These are phyloP conservation scores for Pleurotus djamor DNA, from an alignment of 768 basidiomycete genomes.

Conservation along the genomic window DNA sequence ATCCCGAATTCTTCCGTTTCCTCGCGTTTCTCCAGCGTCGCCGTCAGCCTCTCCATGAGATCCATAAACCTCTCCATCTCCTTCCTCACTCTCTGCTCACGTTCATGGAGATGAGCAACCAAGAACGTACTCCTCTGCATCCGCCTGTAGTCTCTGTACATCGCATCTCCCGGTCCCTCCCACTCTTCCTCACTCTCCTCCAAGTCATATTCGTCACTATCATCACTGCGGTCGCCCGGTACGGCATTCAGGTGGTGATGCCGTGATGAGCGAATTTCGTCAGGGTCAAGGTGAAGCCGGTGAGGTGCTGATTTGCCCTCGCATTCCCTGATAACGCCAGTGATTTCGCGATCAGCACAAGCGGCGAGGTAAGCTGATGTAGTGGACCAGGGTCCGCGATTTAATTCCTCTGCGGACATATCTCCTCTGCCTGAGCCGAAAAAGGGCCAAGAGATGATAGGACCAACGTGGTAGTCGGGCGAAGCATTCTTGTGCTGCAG, in stretches of 20 bases:
- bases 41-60: constrained; percentile 58
- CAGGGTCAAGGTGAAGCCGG: constrained; percentile 76
- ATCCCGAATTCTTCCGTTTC: constrained; percentile 67
- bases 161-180: constrained; percentile 73
- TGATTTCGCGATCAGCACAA: constrained; percentile 70
- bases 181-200: constrained; percentile 81
- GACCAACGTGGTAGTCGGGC: constrained; percentile 61
- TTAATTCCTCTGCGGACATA: constrained; percentile 59
- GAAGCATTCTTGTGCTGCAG: constrained; percentile 11
- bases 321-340: constrained; percentile 72
- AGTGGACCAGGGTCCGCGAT: constrained; percentile 78
- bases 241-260: constrained; percentile 69
- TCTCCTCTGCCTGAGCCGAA: constrained; percentile 84
- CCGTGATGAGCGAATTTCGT: constrained; percentile 67
- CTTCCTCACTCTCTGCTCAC: constrained; percentile 59
- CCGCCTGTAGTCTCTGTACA: constrained; percentile 82
- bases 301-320: constrained; percentile 79
- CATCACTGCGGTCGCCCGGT: constrained; percentile 72
- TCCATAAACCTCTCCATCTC: constrained; percentile 75
- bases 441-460: constrained; percentile 90
- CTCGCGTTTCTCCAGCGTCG: constrained; percentile 24
- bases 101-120: constrained; percentile 61
- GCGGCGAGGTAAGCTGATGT: constrained; percentile 60
- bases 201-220: constrained; percentile 76
- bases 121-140: constrained; percentile 81